Base-by-base conservation (phyloP, 2,329 filamentous ascomycete genomes). In the Apiospora aurea region DNA sequence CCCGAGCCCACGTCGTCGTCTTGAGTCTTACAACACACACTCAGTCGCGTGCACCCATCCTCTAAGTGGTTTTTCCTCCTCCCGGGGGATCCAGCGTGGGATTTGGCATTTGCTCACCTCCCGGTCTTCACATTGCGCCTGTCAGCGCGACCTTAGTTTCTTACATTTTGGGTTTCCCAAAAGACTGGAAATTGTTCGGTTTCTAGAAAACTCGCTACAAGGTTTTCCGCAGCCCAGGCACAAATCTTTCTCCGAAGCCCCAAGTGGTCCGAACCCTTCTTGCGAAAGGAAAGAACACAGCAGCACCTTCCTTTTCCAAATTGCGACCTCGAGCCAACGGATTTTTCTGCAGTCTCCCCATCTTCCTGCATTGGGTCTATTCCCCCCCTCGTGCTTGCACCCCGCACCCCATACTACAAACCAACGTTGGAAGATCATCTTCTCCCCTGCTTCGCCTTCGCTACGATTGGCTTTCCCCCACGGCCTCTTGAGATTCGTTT, bases 1-100 rank as follows among this genome's bases (percentile, higher is more conserved):
- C 16, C 26, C 67, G 6, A 69, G 67, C 44, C 67, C 67, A 69
- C 67, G 44, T 69, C 67, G 67, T 69, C 46, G 67, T 69, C 47
- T 64, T 64, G 57, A 64, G 57, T 64, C 57, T 64, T 64, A 64
- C 57, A 64, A 4, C 57, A 64, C 57, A 41, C 57, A n/a, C 18
- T 38, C 57, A 41, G 29, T 41, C 34, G 57, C 57, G 57, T 64
- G 57, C 57, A 64, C 57, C 57, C 21, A n/a, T 64, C 34, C 10
- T 64, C 57, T 41, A 64, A 29, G 57, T 41, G 34, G 34, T 64
- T 41, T 41, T 64, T 24, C 18, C 29, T 64, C 57, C 24, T 10
- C 57, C 34, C 34, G 41, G 34, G n/a, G 57, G 38, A 38, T 21
- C 34, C 21, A 41, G 38, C 57, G 29, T n/a, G 57, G 34, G 41